Evolutionary conservation across 139 green algal genomes (phyloP).

Genomic region (Diplosphaera chodatii): DNA sequence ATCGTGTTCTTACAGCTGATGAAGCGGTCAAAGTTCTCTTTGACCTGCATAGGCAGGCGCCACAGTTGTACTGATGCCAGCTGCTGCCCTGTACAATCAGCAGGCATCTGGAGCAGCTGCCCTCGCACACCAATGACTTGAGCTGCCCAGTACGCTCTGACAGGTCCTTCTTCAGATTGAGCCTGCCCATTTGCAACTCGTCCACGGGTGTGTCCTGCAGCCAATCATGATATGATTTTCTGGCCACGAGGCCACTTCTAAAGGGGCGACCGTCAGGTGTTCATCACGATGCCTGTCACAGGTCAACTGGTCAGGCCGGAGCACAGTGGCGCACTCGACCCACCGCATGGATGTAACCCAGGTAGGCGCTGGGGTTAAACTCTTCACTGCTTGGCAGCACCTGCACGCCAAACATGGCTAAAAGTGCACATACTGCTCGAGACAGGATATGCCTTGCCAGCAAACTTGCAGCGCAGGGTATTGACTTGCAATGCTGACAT

Average conservation of each 20-base stretch:
- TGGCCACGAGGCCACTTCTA: no score
- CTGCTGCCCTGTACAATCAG: no score
- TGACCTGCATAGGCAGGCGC: slow-evolving; percentile 43
- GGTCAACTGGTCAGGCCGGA: no score
- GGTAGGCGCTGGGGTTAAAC: slow-evolving; percentile 47
- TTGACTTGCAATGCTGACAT: no score
- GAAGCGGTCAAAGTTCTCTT: slow-evolving; percentile 90
- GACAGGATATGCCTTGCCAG: no score
- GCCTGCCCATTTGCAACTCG: slow-evolving; percentile 52
- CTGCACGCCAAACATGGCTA: neutral
- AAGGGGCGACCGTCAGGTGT: no score
- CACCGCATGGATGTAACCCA: slow-evolving; percentile 44
- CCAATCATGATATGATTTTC: no score
- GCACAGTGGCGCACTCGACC: neutral
- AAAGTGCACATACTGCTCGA: neutral
- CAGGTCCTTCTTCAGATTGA: slow-evolving; percentile 52
- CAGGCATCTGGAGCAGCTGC: no score
- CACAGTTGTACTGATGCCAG: no score
- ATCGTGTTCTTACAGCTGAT: slow-evolving; percentile 86
- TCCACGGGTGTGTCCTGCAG: slow-evolving; percentile 39
- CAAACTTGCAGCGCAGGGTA: no score
- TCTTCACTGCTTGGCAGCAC: slow-evolving; percentile 41
- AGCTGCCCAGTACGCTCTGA: slow-evolving; percentile 68
- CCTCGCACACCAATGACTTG: slow-evolving; percentile 65
- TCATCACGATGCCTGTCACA: no score